Base-by-base conservation (phyloP, 2,329 filamentous ascomycete species). In the Phaeophleospora eucalypticola region DNA sequence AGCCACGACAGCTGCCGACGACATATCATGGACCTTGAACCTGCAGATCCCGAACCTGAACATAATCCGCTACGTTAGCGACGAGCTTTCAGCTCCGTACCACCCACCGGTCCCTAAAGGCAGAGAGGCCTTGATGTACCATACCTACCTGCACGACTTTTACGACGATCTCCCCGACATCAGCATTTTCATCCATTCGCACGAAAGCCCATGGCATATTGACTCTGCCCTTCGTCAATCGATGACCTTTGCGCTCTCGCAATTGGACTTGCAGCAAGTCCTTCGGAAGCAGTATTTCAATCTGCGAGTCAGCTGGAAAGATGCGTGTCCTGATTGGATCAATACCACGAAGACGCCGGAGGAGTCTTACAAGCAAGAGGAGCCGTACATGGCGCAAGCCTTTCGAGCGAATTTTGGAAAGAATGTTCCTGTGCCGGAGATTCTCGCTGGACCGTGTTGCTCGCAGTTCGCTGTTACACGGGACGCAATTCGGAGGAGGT, bases 111-210 rank as follows among this genome's bases (percentile, higher is more conserved):
- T 70, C 36, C 76, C 79, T 55, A 81, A 80, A 61, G 81, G 81
- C 36, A 77, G 81, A 57, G 81, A 84, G 65, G 79, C 77, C 27
- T 76, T 80, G 65, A 73, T 80, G 8, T 83, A 83, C 60, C 70
- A 81, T 29, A 77, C 73, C 19, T 82, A 80, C 63, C 72, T 83
- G 53, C 73, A 80, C 58, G 78, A 82, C 59, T 73, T 77, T 61
- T 83, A 84, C 65, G 71, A 82, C 53, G 58, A 70, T 4, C 71
- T 84, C 3, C 73, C 78, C 2, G 77, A 81, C 41, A 71, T 82
- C 51, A 70, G 71, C 20, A 74, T 83, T 53, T 81, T 84, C 65
- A 74, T 80, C 60, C 81, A 84, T 58, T 72, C 77, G 18, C 43
- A 50, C 19, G 52, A 52, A 21, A 40, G 38, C 4, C 42, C 49